Evolutionary conservation across 2,329 filamentous ascomycete species (phyloP).

Genomic region (Nakataea oryzae): DNA sequence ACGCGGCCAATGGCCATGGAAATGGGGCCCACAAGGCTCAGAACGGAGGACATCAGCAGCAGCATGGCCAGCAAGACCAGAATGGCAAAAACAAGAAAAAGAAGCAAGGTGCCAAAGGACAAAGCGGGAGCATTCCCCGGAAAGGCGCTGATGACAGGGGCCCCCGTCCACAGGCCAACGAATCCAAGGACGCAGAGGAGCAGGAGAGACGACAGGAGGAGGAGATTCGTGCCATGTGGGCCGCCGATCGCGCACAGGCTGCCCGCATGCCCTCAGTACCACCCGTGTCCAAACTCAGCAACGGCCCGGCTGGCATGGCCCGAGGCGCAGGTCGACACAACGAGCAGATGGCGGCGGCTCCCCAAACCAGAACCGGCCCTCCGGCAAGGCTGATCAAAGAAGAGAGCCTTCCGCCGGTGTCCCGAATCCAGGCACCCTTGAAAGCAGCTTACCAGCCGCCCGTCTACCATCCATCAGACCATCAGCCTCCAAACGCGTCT

Average conservation of each 20-base stretch:
- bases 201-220: conserved; percentile 17
- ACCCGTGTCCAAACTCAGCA: conserved; percentile 4
- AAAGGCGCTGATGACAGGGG: conserved; percentile 5
- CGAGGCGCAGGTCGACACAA: neutral
- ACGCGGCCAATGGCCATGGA: neutral
- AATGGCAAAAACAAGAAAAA: conserved; percentile 8
- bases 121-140: neutral
- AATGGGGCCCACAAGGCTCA: conserved; percentile 6
- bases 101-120: conserved; percentile 6
- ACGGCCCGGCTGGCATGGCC: neutral
- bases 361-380: neutral
- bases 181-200: conserved; percentile 14
- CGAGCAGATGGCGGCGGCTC: neutral
- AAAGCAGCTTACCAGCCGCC: neutral
- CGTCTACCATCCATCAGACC: neutral
- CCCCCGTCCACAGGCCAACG: neutral
- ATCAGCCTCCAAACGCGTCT: conserved; percentile 6
- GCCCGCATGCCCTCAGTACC: conserved; percentile 16
- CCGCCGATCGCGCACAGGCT: conserved; percentile 15
- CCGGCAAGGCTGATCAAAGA: neutral
- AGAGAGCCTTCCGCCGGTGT: neutral
- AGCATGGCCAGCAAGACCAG: neutral
- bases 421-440: neutral
- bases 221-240: conserved; percentile 21
- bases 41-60: conserved; percentile 6